Evolutionary conservation across 495 filamentous ascomycete species (phyloP).

Genomic region (Sabuloglossum arenarium): DNA sequence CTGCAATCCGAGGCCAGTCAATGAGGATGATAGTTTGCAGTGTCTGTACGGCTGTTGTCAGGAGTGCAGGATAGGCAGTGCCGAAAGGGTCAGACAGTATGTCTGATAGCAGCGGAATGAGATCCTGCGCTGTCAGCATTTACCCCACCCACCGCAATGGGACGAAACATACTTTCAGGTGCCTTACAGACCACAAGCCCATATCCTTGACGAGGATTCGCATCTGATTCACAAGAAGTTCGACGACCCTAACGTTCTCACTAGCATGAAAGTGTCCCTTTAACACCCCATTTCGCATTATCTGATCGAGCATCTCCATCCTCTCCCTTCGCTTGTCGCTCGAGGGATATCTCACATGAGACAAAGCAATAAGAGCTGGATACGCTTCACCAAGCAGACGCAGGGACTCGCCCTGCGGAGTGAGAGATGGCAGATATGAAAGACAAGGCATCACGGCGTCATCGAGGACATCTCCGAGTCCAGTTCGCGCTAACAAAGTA

Average conservation of each 20-base stretch:
- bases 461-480: constrained; percentile 60
- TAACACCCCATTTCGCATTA: constrained; percentile 36
- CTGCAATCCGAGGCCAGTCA: constrained; percentile 50
- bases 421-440: constrained; percentile 55
- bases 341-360: constrained; percentile 22
- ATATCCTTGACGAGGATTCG: constrained; percentile 31
- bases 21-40: constrained; percentile 34
- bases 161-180: constrained; percentile 34
- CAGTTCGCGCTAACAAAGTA: constrained; percentile 43
- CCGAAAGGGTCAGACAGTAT: constrained; percentile 54
- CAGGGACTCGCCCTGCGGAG: constrained; percentile 50
- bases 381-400: constrained; percentile 44
- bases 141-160: neutral
- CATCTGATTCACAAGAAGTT: constrained; percentile 37
- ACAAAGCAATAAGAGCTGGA: constrained; percentile 37
- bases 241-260: constrained; percentile 27
- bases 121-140: constrained; percentile 22
- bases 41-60: constrained; percentile 29
- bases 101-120: constrained; percentile 44
- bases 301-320: constrained; percentile 23
- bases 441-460: constrained; percentile 56
- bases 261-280: constrained; percentile 29
- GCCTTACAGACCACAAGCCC: constrained; percentile 47
- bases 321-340: constrained; percentile 11
- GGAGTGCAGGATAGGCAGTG: constrained; percentile 29